Evolutionary conservation across 2,329 filamentous ascomycete genomes (phyloP), one percentile per base, ranked within the genome.

Genomic region (Atkinsonella hypoxylon): DNA sequence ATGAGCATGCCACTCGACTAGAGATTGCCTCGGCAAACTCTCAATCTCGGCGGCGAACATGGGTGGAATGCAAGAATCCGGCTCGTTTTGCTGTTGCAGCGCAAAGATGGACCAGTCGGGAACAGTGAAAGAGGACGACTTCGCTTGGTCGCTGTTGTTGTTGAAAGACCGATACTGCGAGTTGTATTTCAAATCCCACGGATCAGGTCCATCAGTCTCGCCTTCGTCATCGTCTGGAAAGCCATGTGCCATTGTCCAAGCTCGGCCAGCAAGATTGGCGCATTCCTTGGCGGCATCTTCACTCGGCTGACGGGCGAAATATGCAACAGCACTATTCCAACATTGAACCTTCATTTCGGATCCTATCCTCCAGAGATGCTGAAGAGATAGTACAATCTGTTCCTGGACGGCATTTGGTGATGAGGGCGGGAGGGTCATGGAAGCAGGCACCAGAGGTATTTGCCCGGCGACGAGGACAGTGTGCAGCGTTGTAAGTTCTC

Each of bases 341-440:
- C 81, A 84, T 51, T 80, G 73, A 3, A 94, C 82, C 49, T 79
- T 72, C 72, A 85, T 83, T 40, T 83, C 83, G 42, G 74, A 65
- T 0, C 83, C 90, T 48, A 98, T 84, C 39, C 91, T 81, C 81
- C 85, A 90, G 22, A 97, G 77, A 65, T 97, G 91, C 65, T 98
- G 93, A 12, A 97, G 72, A 1, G 89, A 79, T 4, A 98, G 74
- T 0, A 79, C 71, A 6, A 84, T 73, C 61, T 90, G 83, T 31
- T 80, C 64, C 32, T 65, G 62, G 55, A 82, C 77, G 6, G 67
- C 67, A 3, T 55, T 61, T 4, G 70, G 59, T 17, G 61, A 62
- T 0, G 62, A 52, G 4, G 57, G 50, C 1, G 77, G 75, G 2
- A 87, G 64, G 2, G 67, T 60, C 91, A 97, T 97, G 4, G 78